Conservation (phyloP, 1,284 basidiomycete species). For the Neotropicomus parvogracilis region DNA sequence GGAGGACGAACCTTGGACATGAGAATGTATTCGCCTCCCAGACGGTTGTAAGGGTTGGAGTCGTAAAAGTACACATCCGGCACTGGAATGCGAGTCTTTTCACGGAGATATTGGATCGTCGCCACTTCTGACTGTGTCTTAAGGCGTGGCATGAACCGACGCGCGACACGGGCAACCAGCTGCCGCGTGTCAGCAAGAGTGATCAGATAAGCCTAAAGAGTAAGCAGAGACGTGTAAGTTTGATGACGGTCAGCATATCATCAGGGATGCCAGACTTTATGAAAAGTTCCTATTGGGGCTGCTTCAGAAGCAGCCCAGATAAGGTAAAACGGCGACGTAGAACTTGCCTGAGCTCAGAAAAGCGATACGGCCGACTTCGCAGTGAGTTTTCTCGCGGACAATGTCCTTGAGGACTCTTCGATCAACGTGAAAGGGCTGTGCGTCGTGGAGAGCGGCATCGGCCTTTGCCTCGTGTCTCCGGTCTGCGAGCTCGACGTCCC, state of each 20-base stretch:
- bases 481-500: conserved; percentile 64
- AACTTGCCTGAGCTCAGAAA: conserved; percentile 70
- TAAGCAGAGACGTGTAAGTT: conserved; percentile 3
- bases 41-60: conserved; percentile 74
- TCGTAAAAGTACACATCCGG: conserved; percentile 72
- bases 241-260: background rate
- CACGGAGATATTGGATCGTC: conserved; percentile 70
- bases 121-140: conserved; percentile 83
- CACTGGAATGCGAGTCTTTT: conserved; percentile 65
- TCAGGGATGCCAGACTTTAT: conserved; percentile 50
- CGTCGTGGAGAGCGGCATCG: conserved; percentile 55
- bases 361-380: conserved; percentile 61
- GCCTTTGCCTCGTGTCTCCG: conserved; percentile 56
- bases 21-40: conserved; percentile 78
- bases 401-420: conserved; percentile 68
- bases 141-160: conserved; percentile 75
- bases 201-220: conserved; percentile 65
- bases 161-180: conserved; percentile 72
- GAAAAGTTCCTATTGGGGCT: conserved; percentile 61
- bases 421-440: conserved; percentile 68
- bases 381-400: conserved; percentile 62
- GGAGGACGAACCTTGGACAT: conserved; percentile 68
- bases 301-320: conserved; percentile 1
- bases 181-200: conserved; percentile 58
- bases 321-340: conserved; percentile 1